These are phyloP conservation scores for Shiraia sp. DNA, from an alignment of 2,329 filamentous ascomycete species.

Conservation along the genomic window DNA sequence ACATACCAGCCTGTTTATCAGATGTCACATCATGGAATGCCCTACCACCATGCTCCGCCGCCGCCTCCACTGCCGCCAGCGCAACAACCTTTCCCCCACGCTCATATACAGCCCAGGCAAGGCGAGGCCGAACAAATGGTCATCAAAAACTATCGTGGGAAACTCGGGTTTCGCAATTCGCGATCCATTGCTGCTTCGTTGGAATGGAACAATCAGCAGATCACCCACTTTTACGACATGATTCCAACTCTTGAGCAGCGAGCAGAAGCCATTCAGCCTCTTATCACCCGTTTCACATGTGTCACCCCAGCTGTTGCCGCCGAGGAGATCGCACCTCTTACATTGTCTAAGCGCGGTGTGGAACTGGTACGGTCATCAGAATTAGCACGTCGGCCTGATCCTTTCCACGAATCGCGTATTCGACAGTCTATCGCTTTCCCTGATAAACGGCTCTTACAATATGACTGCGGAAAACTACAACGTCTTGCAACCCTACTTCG, in stretches of 20 bases:
- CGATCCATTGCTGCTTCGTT: slow-evolving; percentile 28
- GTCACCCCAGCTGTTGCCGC: slow-evolving; percentile 88
- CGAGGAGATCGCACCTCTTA: slow-evolving; percentile 72
- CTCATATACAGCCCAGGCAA: slow-evolving; percentile 23
- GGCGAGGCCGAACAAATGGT: slow-evolving; percentile 32
- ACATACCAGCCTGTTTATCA: slow-evolving; percentile 8
- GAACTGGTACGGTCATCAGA: slow-evolving; percentile 60
- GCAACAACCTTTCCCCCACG: slow-evolving; percentile 16
- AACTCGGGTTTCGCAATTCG: slow-evolving; percentile 36
- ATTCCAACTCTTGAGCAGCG: slow-evolving; percentile 76
- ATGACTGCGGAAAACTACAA: slow-evolving; percentile 96
- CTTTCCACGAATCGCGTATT: slow-evolving; percentile 93
- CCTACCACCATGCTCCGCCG: slow-evolving; percentile 2
- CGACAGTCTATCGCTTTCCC: slow-evolving; percentile 94
- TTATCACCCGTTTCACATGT: slow-evolving; percentile 86
- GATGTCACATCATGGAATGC: slow-evolving; percentile 7
- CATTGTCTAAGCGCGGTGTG: slow-evolving; percentile 61
- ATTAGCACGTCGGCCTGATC: slow-evolving; percentile 65
- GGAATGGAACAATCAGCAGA: slow-evolving; percentile 75
- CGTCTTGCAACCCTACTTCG: slow-evolving; percentile 84
- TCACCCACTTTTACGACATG: slow-evolving; percentile 65
- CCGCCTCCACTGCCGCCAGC: not conserved
- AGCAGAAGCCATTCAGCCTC: slow-evolving; percentile 71
- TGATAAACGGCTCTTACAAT: slow-evolving; percentile 93
- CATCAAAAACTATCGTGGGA: slow-evolving; percentile 38